Conservation (phyloP, 2,329 filamentous ascomycete species). For the Claviceps humidiphila region DNA sequence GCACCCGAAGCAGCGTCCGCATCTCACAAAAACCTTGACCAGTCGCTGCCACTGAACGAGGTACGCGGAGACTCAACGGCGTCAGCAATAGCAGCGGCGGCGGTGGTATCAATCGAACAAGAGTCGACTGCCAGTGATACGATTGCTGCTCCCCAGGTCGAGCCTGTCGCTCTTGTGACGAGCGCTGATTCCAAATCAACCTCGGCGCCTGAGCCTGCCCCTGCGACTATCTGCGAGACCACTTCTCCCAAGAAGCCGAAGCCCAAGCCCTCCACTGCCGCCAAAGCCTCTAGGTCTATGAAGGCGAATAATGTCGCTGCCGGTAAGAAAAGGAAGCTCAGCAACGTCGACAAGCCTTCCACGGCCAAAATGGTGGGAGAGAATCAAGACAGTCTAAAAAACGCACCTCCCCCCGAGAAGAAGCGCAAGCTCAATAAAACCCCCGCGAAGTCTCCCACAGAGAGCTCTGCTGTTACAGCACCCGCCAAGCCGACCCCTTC, state of each 20-base stretch:
- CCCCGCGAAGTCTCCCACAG: not conserved
- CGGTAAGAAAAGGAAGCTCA: constrained; percentile 28
- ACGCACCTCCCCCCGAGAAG: constrained; percentile 19
- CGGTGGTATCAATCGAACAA: not conserved
- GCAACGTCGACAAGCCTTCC: constrained; percentile 15
- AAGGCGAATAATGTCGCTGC: constrained; percentile 7
- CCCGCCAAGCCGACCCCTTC: not conserved
- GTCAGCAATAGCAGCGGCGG: not conserved
- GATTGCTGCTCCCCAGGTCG: not conserved
- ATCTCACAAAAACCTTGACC: constrained; percentile 4
- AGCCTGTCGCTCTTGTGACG: constrained; percentile 2
- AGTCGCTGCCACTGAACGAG: not conserved
- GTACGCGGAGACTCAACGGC: constrained; percentile 4
- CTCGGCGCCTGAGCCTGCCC: constrained; percentile 2
- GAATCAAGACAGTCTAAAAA: constrained; percentile 10
- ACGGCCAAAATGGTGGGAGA: constrained; percentile 4
- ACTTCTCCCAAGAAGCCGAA: too few species aligned
- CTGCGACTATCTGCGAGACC: not conserved
- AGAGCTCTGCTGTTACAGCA: not conserved
- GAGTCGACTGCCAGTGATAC: not conserved
- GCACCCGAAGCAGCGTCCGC: constrained; percentile 10
- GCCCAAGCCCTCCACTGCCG: too few species aligned
- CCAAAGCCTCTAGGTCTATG: too few species aligned
- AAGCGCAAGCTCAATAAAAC: constrained; percentile 26
- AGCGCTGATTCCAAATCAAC: not conserved